Evolutionary conservation across 1,284 basidiomycete species (phyloP), one percentile per base, ranked within the genome.

Genomic region (Cryptococcus depauperatus): DNA sequence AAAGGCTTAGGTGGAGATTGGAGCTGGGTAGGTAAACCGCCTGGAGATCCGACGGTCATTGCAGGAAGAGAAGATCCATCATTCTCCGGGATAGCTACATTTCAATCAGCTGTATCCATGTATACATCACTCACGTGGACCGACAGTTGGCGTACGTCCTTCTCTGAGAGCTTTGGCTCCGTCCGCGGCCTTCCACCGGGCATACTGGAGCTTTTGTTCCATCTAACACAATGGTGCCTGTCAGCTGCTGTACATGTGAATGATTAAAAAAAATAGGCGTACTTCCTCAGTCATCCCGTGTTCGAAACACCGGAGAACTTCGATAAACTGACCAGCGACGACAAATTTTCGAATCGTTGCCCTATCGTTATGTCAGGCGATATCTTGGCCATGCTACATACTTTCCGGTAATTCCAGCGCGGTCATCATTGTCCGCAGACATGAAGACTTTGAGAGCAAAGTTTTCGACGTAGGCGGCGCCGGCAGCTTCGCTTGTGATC

Each of bases 381-480:
- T n/a, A n/a, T n/a, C n/a, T n/a, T n/a, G n/a, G n/a, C n/a, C n/a
- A n/a, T n/a, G n/a, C n/a, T n/a, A n/a, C 70, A 46, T 58, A 84
- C 88, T 82, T 80, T 37, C 82, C 85, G 11, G 83, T 81, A 41
- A 75, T 76, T 0, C 85, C 89, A 13, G 73, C 76, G 34, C 90
- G 75, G 65, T 96, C 92, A 63, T 92, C 86, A 54, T 85, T 83
- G 65, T 98, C 92, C n/a, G 93, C 92, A 44, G 77, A 76, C 9
- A 76, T 74, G 68, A 97, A 98, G 22, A 97, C 81, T 52, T 79
- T 84, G 28, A 93, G 71, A 1, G 88, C 92, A 74, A 96, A 96
- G 72, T 91, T 91, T 73, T 95, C 90, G 25, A 96, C 79, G 62
- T 91, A 91, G 3, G 90, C 89, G 1, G 82, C 78, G 41, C 85